Percentiles rank a stretch among this genome's conserved stretches.
These are phyloP conservation scores for Panicum virgatum DNA, from an alignment of 202 grass and related monocot genomes.

Conservation along the genomic window DNA sequence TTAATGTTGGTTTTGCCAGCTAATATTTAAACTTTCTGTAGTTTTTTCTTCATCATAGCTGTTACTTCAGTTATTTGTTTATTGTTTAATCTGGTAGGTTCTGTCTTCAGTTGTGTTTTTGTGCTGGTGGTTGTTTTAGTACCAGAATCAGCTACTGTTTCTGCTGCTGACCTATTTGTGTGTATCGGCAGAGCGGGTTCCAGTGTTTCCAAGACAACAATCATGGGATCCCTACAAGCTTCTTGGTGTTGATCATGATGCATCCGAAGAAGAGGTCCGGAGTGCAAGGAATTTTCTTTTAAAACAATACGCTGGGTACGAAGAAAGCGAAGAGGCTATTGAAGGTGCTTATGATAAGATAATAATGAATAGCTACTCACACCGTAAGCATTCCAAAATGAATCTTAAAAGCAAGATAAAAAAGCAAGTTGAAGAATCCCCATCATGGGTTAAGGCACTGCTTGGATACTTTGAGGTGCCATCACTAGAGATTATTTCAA, in stretches of 20 bases:
- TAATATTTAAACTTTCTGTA: neutral
- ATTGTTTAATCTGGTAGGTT: neutral
- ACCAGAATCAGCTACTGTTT: conserved; percentile 8
- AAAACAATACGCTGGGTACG: conserved; percentile 69
- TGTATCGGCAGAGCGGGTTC: conserved; percentile 49
- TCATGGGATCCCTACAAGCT: conserved; percentile 75
- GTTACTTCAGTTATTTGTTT: neutral
- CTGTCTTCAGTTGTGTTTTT: neutral
- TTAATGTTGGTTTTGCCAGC: neutral
- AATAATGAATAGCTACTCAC: conserved; percentile 73
- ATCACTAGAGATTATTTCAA: conserved; percentile 49
- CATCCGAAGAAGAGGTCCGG: conserved; percentile 81
- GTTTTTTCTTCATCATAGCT: neutral
- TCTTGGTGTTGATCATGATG: conserved; percentile 71
- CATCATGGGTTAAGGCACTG: conserved; percentile 73
- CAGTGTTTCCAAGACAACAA: conserved; percentile 60
- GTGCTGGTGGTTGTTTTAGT: conserved; percentile 6
- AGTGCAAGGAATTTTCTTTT: conserved; percentile 72
- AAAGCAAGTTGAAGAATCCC: conserved; percentile 74
- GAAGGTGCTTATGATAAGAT: conserved; percentile 96
- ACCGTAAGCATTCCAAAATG: conserved; percentile 76
- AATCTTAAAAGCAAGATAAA: conserved; percentile 76
- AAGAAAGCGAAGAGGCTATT: conserved; percentile 77
- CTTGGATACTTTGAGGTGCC: conserved; percentile 69
- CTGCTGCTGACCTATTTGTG: conserved; percentile 19